Percentiles rank a stretch among this genome's conserved stretches.
Conservation (phyloP, 352 stramenopile species). For the Phytophthora tentaculata region DNA sequence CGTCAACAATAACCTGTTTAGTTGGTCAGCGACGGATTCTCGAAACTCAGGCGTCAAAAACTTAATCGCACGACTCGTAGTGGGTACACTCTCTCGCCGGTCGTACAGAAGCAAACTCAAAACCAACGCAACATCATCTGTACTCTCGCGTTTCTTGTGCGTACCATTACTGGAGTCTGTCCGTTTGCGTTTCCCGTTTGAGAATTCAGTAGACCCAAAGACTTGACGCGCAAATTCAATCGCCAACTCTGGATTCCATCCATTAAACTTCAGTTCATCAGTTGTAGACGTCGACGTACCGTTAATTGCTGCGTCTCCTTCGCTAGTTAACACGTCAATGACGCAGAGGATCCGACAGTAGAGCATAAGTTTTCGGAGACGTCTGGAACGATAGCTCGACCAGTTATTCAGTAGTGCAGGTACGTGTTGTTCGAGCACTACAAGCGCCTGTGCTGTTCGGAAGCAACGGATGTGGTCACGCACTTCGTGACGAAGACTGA, state of each 20-base stretch:
- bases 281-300: background rate
- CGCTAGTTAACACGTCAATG: constrained; percentile 44
- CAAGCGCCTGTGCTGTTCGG: constrained; percentile 40
- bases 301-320: constrained; percentile 23
- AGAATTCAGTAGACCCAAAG: constrained; percentile 21
- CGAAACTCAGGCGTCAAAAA: constrained; percentile 50
- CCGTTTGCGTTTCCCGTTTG: constrained; percentile 35
- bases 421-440: constrained; percentile 28
- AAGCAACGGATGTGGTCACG: constrained; percentile 44
- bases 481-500: constrained; percentile 43
- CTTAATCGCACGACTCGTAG: constrained; percentile 28
- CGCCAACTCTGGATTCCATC: constrained; percentile 45
- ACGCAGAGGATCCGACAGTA: constrained; percentile 53
- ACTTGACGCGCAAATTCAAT: constrained; percentile 43
- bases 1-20: constrained; percentile 44
- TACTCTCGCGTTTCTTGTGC: constrained; percentile 2
- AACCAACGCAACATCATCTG: constrained; percentile 24
- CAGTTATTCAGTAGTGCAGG: constrained; percentile 13
- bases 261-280: constrained; percentile 4
- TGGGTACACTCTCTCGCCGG: constrained; percentile 34
- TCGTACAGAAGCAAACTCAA: constrained; percentile 54
- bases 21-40: constrained; percentile 48
- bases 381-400: background rate
- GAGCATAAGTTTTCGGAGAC: constrained; percentile 30
- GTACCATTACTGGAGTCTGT: constrained; percentile 4